phyloP scores from a whole-genome alignment of 129 eudicot species.

The Chrysanthemum seticuspe region DNA sequence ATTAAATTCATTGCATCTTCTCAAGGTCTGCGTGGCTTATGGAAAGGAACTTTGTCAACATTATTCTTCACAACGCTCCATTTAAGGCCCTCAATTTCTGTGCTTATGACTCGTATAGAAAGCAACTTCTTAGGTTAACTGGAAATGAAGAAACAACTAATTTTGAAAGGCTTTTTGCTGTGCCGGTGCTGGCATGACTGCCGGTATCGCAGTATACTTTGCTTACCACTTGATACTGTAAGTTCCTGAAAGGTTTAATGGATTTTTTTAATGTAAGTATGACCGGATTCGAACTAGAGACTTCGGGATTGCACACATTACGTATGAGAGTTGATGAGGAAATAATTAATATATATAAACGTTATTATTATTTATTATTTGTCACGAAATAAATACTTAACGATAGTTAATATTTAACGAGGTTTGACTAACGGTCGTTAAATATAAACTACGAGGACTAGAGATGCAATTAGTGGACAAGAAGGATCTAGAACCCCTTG shows the following conservation, averaged over 20 bases:
- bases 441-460: too few relatives aligned
- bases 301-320: too few relatives aligned
- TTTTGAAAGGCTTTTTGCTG: conserved; percentile 74
- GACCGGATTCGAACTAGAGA: too few relatives aligned
- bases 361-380: too few relatives aligned
- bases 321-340: too few relatives aligned
- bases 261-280: too few relatives aligned
- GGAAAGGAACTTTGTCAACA: conserved; percentile 88
- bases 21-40: conserved; percentile 85
- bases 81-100: conserved; percentile 88
- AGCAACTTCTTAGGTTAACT: conserved; percentile 58
- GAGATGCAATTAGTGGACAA: too few relatives aligned
- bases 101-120: conserved; percentile 82
- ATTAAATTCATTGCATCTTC: conserved; percentile 60
- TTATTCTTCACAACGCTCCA: conserved; percentile 89
- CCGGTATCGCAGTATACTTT: conserved; percentile 49
- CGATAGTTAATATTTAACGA: too few relatives aligned
- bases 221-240: conserved; percentile 96
- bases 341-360: too few relatives aligned
- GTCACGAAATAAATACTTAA: too few relatives aligned
- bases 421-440: too few relatives aligned
- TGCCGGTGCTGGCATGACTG: conserved; percentile 95
- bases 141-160: conserved; percentile 73
- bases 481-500: too few relatives aligned
- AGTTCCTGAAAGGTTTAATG: conserved; percentile 16